Percentiles rank a stretch among this genome's conserved stretches.
These are phyloP conservation scores for Wickerhamomyces sp. DNA, from an alignment of 1,139 yeast species.

Conservation along the genomic window DNA sequence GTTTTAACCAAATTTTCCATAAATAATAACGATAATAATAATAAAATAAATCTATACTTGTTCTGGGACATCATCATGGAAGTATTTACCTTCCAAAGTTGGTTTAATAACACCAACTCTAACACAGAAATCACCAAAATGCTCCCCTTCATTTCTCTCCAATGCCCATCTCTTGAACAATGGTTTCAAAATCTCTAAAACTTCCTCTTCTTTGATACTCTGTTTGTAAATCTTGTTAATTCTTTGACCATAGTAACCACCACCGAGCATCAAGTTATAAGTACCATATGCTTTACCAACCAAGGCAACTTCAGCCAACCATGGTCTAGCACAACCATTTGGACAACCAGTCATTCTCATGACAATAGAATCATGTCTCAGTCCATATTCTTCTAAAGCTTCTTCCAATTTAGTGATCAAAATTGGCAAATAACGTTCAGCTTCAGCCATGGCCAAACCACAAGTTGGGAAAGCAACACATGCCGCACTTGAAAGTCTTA, in stretches of 20 bases:
- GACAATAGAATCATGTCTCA: conserved; percentile 90
- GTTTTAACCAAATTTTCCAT: neutral
- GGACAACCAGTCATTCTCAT: conserved; percentile 99
- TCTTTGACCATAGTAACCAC: conserved; percentile 93
- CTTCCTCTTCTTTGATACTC: conserved; percentile 88
- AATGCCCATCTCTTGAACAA: conserved; percentile 91
- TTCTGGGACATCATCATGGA: conserved; percentile 92
- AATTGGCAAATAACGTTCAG: conserved; percentile 89
- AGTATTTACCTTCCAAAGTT: conserved; percentile 84
- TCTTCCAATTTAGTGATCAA: conserved; percentile 77
- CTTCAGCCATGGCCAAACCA: conserved; percentile 98
- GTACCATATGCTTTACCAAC: conserved; percentile 96
- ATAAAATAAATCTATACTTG: conserved; percentile 1
- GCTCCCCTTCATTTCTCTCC: conserved; percentile 88
- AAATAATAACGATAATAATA: neutral
- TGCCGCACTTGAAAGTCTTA: conserved; percentile 88
- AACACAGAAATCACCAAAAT: conserved; percentile 89
- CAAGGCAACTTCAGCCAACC: conserved; percentile 94
- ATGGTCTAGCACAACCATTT: conserved; percentile 97
- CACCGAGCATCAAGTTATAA: conserved; percentile 92
- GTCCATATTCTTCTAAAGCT: conserved; percentile 84
- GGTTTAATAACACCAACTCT: conserved; percentile 84
- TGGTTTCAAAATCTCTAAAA: conserved; percentile 70
- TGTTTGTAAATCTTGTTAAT: conserved; percentile 85
- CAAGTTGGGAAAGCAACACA: conserved; percentile 99